Conservation (phyloP, 2,329 filamentous ascomycete species). For the Curvularia lunata region DNA sequence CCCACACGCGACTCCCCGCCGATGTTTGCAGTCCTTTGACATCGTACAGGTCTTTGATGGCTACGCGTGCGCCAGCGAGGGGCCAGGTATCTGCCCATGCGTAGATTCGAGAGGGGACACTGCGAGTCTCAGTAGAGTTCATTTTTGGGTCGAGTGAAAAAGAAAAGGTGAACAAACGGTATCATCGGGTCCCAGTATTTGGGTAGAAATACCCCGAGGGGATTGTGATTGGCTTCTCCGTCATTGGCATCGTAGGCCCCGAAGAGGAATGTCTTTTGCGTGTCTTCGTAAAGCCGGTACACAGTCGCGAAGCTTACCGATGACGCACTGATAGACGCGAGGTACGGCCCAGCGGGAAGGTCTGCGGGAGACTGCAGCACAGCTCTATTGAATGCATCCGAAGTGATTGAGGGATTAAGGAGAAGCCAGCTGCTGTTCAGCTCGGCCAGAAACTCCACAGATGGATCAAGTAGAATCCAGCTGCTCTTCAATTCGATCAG, state of each 20-base stretch:
- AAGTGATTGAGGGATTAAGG: conserved; percentile 14
- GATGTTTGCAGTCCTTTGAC: conserved; percentile 36
- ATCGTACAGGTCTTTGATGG: conserved; percentile 37
- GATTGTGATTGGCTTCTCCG: conserved; percentile 26
- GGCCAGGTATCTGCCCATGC: conserved; percentile 41
- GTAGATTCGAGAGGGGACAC: conserved; percentile 52
- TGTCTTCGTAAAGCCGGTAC: conserved; percentile 42
- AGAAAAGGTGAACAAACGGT: conserved; percentile 25
- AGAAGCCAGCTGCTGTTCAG: conserved; percentile 29
- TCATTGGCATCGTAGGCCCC: conserved; percentile 40
- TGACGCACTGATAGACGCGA: conserved; percentile 21
- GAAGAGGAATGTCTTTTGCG: conserved; percentile 39
- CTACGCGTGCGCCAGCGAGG: conserved; percentile 37
- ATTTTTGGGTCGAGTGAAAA: too few relatives aligned
- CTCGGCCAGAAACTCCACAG: conserved; percentile 21
- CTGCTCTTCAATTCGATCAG: conserved; percentile 24
- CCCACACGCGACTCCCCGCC: conserved; percentile 34
- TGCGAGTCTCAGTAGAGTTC: not conserved
- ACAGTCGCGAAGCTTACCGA: conserved; percentile 33
- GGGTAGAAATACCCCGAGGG: conserved; percentile 34
- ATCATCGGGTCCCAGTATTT: conserved; percentile 40
- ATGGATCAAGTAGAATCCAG: conserved; percentile 23
- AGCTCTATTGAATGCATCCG: not conserved
- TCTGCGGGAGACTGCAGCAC: conserved; percentile 11
- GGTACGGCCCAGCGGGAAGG: conserved; percentile 41